Evolutionary conservation across 371 early-diverging fungal genomes (phyloP), one percentile per base, ranked within the genome.

Genomic region (Nematocida parisii): DNA sequence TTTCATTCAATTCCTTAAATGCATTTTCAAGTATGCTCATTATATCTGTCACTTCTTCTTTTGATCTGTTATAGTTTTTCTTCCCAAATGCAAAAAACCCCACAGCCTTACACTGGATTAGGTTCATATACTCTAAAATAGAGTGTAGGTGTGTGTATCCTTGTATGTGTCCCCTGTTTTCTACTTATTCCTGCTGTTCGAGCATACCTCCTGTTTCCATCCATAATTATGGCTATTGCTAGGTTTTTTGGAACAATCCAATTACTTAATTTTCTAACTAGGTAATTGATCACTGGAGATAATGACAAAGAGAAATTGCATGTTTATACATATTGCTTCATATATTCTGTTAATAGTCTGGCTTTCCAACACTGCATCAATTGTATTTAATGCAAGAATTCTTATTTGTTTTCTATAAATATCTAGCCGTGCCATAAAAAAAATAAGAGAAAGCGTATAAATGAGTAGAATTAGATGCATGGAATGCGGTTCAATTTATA

Each of bases 41-140:
- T 72, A 98, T 84, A 45, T 89, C 89, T 11, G 91, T 89, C 13
- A 98, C 93, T 87, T 98, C 98, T 50, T 90, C 84, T 9, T 82
- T 73, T 42, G 93, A 89, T 61, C 99, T 90, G 82, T 91, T 92
- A 83, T 95, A 96, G 88, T 98, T 98, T 71, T 96, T 96, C 56
- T 95, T 92, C 83, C 93, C 92, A 87, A 97, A 97, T 6, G 95
- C 96, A 88, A 92, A 98, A 11, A 95, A 93, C n/a, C 94, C 93
- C 18, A 97, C 94, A 9, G 90, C 90, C 82, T 90, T 88, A 54
- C 96, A 87, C 3, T 94, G 94, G 45, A 95, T 87, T 24, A 90
- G 86, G 87, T 93, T 89, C 75, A 94, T 94, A 83, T 92, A 89
- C 57, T 93, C 91, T 4, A 96, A 87, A 3, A 93, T 91, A 91